Percentiles rank a stretch among this genome's conserved stretches.
These are phyloP conservation scores for Alternaria rosae DNA, from an alignment of 2,329 filamentous ascomycete species.

Conservation along the genomic window DNA sequence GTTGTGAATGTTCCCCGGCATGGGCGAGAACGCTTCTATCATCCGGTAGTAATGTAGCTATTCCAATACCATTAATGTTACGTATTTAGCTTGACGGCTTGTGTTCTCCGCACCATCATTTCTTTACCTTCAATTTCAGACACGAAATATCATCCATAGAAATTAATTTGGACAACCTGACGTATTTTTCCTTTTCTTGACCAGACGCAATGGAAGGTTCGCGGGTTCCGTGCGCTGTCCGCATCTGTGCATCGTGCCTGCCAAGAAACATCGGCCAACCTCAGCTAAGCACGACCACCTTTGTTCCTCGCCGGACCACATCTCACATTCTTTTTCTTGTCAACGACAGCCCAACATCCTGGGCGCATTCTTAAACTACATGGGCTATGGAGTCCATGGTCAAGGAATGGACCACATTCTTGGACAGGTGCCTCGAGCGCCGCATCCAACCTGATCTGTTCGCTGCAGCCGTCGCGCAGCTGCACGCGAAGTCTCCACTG, in stretches of 20 bases:
- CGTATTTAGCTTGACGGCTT: neutral
- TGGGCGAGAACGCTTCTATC: neutral
- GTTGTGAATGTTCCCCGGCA: conserved; percentile 2
- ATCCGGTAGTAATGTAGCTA: neutral
- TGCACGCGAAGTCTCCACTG: conserved; percentile 45
- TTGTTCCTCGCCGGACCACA: conserved; percentile 11
- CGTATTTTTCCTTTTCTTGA: neutral
- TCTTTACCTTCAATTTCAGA: neutral
- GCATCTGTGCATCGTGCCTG: conserved; percentile 5
- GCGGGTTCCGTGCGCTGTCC: neutral
- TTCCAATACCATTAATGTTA: neutral
- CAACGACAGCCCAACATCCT: neutral
- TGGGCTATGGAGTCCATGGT: conserved; percentile 44
- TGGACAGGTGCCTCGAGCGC: conserved; percentile 45
- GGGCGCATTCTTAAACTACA: conserved; percentile 19
- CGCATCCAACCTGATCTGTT: conserved; percentile 45
- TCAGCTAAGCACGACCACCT: conserved; percentile 14
- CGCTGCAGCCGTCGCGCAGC: conserved; percentile 40
- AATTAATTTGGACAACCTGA: neutral
- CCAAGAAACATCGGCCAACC: conserved; percentile 14
- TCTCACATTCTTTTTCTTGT: conserved; percentile 6
- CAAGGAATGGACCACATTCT: conserved; percentile 44
- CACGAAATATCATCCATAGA: neutral
- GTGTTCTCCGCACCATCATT: neutral
- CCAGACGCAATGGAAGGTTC: neutral